phyloP scores from a whole-genome alignment of 2,329 filamentous ascomycete genomes.

The Cercospora brassicicola region DNA sequence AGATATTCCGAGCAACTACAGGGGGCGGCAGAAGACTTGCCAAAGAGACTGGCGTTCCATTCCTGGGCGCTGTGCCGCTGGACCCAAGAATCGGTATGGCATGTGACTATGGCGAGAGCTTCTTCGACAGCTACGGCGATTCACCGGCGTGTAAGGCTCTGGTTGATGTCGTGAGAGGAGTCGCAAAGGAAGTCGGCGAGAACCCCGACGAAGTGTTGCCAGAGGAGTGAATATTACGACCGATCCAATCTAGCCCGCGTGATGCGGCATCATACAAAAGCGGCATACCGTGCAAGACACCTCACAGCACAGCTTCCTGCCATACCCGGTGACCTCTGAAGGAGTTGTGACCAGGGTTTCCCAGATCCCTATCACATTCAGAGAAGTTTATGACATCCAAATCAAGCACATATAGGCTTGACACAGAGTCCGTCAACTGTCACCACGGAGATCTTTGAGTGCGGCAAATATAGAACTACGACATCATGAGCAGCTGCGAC shows the following conservation, averaged over 20 bases:
- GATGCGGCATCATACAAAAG: not conserved
- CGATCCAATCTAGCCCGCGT: not conserved
- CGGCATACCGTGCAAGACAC: not conserved
- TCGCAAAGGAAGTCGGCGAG: constrained; percentile 48
- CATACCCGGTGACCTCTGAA: not conserved
- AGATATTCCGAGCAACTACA: constrained; percentile 90
- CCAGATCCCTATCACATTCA: not conserved
- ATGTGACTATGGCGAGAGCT: constrained; percentile 96
- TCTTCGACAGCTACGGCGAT: constrained; percentile 89
- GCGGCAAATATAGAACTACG: not conserved
- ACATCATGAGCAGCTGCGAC: not conserved
- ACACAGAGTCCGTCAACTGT: not conserved
- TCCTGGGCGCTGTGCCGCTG: constrained; percentile 83
- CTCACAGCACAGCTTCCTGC: not conserved
- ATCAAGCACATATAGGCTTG: not conserved
- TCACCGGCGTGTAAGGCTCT: constrained; percentile 86
- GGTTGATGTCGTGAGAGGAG: constrained; percentile 71
- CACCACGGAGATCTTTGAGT: not conserved
- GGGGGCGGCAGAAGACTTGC: constrained; percentile 81
- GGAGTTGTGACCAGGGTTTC: not conserved
- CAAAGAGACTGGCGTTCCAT: constrained; percentile 82
- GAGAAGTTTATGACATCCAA: not conserved
- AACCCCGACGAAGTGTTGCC: constrained; percentile 34
- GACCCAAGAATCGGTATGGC: constrained; percentile 95
- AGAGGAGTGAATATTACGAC: constrained; percentile 25